Base-by-base conservation (phyloP, 1,284 basidiomycete genomes). In the Ustilago trichophora region DNA sequence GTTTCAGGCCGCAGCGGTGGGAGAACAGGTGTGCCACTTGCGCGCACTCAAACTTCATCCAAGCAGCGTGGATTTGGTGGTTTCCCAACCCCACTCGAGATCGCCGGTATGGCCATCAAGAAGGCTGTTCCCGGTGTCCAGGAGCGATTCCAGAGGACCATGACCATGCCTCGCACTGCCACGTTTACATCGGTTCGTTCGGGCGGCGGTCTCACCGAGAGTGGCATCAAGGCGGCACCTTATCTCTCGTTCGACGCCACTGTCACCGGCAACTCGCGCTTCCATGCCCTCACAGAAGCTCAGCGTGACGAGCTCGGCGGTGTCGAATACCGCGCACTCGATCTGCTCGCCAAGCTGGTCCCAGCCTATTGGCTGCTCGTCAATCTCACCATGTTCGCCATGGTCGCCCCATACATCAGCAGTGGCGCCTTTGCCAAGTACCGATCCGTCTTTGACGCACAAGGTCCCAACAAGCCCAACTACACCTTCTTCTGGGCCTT, bases 301-400 rank as follows among this genome's bases (percentile, higher is more conserved):
- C 90, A 98, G 76, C 84, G 92, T 71, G 91, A 95, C 64, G 93
- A 97, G 82, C 84, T 98, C 6, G 93, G 93, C 8, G 94, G 94
- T 6, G 90, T 96, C 13, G 95, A 98, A 81, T 98, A 93, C 77
- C 87, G 92, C n/a, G 92, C 90, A 1, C 83, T 96, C 51, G 89
- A 89, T 57, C 85, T 90, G 4, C 82, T 95, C 35, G 83, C 92
- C 29, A 76, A 74, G 54, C 56, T 82, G 18, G 59, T 78, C n/a
- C 72, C 75, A 16, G 49, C 54, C 38, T 77, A 77, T 18, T 56
- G 55, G 60, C 36, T 76, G 18, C 18, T 63, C 3, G 50, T 63
- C 47, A 65, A 62, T 50, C 27, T 60, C 3, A 51, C 63, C 42
- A 52, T 63, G 47, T 68, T 63, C 38, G 57, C 78, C 15, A 46